phyloP scores from a whole-genome alignment of 2,329 filamentous ascomycete species.

The Alternaria tenuissima region DNA sequence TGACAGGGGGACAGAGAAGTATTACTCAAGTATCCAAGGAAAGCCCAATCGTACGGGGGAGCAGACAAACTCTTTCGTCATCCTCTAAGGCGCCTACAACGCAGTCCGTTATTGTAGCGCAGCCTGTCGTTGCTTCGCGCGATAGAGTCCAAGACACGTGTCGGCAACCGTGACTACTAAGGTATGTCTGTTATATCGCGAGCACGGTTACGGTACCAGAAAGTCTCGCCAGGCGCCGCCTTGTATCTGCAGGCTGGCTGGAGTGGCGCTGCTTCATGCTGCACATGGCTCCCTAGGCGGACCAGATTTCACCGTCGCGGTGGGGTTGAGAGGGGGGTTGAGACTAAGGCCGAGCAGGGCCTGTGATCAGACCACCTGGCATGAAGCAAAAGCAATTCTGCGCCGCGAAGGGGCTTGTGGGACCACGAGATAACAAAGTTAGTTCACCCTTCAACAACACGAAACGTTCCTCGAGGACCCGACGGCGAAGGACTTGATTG shows the following conservation, averaged over 20 bases:
- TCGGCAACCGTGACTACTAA: constrained; percentile 17
- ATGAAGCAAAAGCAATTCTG: constrained; percentile 16
- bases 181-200: not conserved
- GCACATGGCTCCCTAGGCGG: constrained; percentile 6
- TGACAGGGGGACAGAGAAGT: not conserved
- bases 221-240: constrained; percentile 5
- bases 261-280: constrained; percentile 6
- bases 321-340: not conserved
- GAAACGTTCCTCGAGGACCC: constrained; percentile 9
- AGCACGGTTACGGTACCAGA: constrained; percentile 7
- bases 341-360: not conserved
- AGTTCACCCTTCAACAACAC: constrained; percentile 1
- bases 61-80: not conserved
- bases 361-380: constrained; percentile 3
- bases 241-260: not conserved
- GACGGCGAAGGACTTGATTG: constrained; percentile 1
- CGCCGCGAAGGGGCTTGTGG: constrained; percentile 1
- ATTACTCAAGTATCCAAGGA: not conserved
- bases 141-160: constrained; percentile 13
- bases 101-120: not conserved
- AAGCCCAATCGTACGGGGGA: not conserved
- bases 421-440: constrained; percentile 5
- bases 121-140: constrained; percentile 15
- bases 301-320: not conserved
- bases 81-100: not conserved